These are phyloP conservation scores for Coniochaeta pulveracea DNA, from an alignment of 2,329 filamentous ascomycete genomes.

Conservation along the genomic window DNA sequence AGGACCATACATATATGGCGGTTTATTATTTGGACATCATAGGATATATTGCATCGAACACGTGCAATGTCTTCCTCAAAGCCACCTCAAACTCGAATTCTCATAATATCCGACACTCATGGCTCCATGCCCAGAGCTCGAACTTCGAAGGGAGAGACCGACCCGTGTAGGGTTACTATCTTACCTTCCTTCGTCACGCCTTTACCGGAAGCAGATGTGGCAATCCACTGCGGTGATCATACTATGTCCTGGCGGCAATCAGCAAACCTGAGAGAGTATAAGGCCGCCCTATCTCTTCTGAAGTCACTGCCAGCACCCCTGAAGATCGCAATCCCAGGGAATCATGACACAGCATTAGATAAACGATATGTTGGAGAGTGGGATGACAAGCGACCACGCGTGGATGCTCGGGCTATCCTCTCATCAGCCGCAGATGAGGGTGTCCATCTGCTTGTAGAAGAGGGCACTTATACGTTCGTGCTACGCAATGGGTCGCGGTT, in stretches of 20 bases:
- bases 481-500: conserved; percentile 37
- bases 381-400: neutral
- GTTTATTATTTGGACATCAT: too few relatives aligned
- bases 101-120: conserved; percentile 36
- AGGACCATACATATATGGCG: too few relatives aligned
- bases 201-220: conserved; percentile 25
- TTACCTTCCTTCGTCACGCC: conserved; percentile 9
- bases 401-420: neutral
- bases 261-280: conserved; percentile 29
- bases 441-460: conserved; percentile 27
- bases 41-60: too few relatives aligned
- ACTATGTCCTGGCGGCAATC: too few relatives aligned
- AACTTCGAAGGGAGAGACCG: neutral
- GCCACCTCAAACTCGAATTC: conserved; percentile 26
- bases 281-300: conserved; percentile 27
- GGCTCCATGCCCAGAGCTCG: conserved; percentile 7
- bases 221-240: conserved; percentile 41
- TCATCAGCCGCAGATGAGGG: too few relatives aligned
- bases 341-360: conserved; percentile 36
- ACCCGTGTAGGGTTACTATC: neutral
- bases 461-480: conserved; percentile 34
- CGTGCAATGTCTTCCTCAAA: too few relatives aligned
- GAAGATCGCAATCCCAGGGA: conserved; percentile 43
- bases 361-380: conserved; percentile 17
- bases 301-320: conserved; percentile 30